These are phyloP conservation scores for Globisporangium recalcitrans DNA, from an alignment of 352 stramenopile species.

Conservation along the genomic window DNA sequence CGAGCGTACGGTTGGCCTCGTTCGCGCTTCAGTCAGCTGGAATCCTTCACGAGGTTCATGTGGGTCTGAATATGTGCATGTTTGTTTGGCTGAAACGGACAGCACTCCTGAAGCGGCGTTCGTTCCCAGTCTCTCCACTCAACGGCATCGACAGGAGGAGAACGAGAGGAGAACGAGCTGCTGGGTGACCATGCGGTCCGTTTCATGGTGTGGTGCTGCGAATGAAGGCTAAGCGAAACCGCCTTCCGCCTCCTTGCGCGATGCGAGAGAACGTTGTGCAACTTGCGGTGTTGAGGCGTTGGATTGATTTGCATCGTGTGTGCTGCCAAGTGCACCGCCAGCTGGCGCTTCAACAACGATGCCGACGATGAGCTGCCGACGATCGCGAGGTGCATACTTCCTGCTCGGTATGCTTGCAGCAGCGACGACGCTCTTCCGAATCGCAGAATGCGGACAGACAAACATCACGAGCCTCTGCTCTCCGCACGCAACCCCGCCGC, in stretches of 20 bases:
- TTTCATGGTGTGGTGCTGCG: background rate
- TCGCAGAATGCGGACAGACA: constrained; percentile 26
- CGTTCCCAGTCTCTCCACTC: background rate
- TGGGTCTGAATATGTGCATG: background rate
- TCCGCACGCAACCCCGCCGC: constrained; percentile 36
- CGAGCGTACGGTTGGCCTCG: no score
- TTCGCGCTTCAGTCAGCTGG: no score
- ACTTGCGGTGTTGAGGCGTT: background rate
- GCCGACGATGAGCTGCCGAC: background rate
- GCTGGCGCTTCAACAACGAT: background rate
- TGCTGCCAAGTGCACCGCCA: background rate
- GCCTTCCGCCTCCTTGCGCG: background rate
- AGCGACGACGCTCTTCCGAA: background rate
- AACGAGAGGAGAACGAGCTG: background rate
- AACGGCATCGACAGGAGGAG: background rate
- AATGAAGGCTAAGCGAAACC: background rate
- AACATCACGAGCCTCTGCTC: constrained; percentile 67
- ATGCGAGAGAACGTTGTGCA: background rate
- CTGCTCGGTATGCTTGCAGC: constrained; percentile 5
- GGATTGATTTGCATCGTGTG: background rate
- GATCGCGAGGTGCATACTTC: background rate
- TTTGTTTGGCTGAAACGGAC: background rate
- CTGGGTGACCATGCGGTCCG: background rate
- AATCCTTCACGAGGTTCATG: no score
- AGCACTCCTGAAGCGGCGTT: background rate